Evolutionary conservation across 495 filamentous ascomycete species (phyloP), one percentile per base, ranked within the genome.

Genomic region (Ramalina intermedia): DNA sequence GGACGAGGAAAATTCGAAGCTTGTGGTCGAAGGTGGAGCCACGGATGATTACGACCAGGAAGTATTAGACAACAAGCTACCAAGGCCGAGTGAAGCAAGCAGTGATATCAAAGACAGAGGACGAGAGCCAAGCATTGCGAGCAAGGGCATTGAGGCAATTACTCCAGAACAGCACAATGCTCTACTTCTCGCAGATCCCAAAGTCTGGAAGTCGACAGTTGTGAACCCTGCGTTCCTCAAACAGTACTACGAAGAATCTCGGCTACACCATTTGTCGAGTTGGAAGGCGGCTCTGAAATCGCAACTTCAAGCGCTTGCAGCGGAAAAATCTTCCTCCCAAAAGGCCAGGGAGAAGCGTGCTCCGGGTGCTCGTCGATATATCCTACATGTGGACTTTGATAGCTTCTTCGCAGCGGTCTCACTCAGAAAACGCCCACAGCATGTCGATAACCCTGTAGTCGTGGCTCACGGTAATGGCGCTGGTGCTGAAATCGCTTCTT

Each of bases 351-450:
- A 66, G 46, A 81, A 75, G 50, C 61, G 63, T 29, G 60, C 68
- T 0, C 63, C 75, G 35, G 82, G 84, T 2, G 66, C 80, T 20
- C 70, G 91, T 49, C 66, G 85, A 52, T 98, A 96, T 53, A 76
- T 98, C 42, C 75, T 98, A 54, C 91, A 98, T 60, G 85, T 96
- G 27, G 91, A 98, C 58, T 96, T 96, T 58, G 91, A 98, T 62
- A 87, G 84, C 60, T 98, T 98, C 65, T 98, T 98, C 62, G 94
- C 87, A 37, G 86, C 91, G 0, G 87, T 96, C 1, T 94, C 90
- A 0, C 72, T 90, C 16, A 69, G 76, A 37, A 90, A 89, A 52
- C 65, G 67, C 43, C 88, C 89, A 0, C 79, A 91, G 24, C 82
- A 79, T 29, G 63, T 68, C 23, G 82, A 87, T 20, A 93, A 89